Base-by-base conservation (phyloP, 2,329 filamentous ascomycete genomes). In the Trichophyton benhamiae region DNA sequence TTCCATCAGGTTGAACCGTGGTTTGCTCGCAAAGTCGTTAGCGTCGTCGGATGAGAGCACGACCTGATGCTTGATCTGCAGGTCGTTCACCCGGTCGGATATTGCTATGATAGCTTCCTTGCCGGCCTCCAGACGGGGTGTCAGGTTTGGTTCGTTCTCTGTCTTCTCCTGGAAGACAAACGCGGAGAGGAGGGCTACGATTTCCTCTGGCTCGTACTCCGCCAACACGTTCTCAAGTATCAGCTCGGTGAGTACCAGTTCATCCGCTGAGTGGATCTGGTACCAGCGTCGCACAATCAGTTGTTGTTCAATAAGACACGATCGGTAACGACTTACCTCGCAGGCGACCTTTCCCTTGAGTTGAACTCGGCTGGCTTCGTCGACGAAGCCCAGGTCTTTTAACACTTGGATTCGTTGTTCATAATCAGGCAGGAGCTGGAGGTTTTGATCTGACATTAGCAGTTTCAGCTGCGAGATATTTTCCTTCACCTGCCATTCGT, bases 131-230 rank as follows among this genome's bases (percentile, higher is more conserved):
- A 99, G 83, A 58, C 85, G 87, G 3, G 87, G 84, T 0, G 91
- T 95, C 62, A 99, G 78, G 3, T 85, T 88, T 0, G 94, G 92
- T 17, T 87, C 83, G 4, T 82, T 82, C 27, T 90, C 86, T 0
- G 94, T 96, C 77, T 96, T 97, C 72, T 99, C 94, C 71, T 97
- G 91, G 79, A 99, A 99, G 1, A 99, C 91, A 72, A 99, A 99
- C 0, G 89, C 86, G 0, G 91, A 96, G 2, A 99, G 82, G 2
- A 99, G 80, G 9, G 94, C 91, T 0, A 95, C 94, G 64, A 99
- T 97, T 74, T 99, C 94, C 67, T 95, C 91, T 1, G 92, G 91
- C 68, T 96, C 92, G 73, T 94, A 96, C 64, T 95, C 88, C 58
- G 92, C 91, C 2, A 99, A 84, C 1, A 96, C 90, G 68, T 99